Base-by-base conservation (phyloP, 2,329 filamentous ascomycete species). In the Botrytis cinerea region DNA sequence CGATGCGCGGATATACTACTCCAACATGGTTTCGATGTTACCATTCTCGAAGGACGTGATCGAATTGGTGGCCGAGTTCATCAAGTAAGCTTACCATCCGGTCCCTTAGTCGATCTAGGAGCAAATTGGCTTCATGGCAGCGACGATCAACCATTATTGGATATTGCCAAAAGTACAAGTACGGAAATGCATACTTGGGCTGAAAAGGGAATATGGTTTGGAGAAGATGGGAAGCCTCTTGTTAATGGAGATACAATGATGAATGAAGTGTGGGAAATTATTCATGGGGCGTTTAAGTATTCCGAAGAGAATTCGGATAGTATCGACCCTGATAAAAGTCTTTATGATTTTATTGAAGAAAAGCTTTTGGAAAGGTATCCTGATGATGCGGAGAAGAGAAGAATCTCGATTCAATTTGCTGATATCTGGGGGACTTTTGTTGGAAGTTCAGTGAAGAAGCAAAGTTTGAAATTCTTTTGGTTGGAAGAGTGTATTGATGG, bases 391-490 rank as follows among this genome's bases (percentile, higher is more conserved):
- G 71, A 76, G 12, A 74, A 84, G 25, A 84, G 86, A 9, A 79
- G 80, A 57, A 76, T 79, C 63, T 83, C 83, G 73, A 80, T 83
- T 70, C 78, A 82, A 54, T 83, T 81, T 22, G 80, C 86, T 5
- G 78, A 80, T 57, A 74, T 79, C 35, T 88, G 87, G 86, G 87
- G 87, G 18, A 84, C 84, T 0, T 88, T 87, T 77, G 84, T 88
- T 38, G 87, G 87, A 5, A 85, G 83, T 71, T 81, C 83, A 3
- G 82, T 88, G 5, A 80, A 82, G 54, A 83, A 76, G 38, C 87
- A 89, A 78, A 88, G 86, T 77, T 80, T 89, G 71, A 87, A 85
- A 78, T 89, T 85, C 78, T 87, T 88, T 76, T 88, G 87, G 85
- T 79, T 89, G 3, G 87, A 89, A 77, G 86, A 89, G 77, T 87